Evolutionary conservation across 2,329 filamentous ascomycete genomes (phyloP), one percentile per base, ranked within the genome.

Genomic region (Aspergillus terreus): DNA sequence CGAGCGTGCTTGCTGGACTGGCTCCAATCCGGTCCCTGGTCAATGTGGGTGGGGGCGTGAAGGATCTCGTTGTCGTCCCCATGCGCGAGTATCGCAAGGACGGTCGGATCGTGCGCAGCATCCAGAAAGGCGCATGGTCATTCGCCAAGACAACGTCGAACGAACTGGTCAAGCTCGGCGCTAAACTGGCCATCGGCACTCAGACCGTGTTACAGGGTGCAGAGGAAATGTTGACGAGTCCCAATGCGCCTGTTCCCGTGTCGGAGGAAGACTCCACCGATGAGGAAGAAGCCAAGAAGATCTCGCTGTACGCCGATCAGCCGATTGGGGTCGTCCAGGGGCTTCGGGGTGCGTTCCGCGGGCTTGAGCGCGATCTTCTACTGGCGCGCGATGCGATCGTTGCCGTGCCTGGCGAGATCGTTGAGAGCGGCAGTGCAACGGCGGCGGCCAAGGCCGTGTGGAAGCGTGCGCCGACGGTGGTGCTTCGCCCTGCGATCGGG

Each of bases 121-220:
- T 99, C 47, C 86, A 90, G 55, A 97, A 96, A 72, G 94, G 95
- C 2, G 91, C 92, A 0, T 77, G 86, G 7, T 87, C 90, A 2
- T 99, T 99, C 71, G 92, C 90, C 33, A 92, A 88, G 64, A 96
- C 91, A 1, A 99, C 94, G 0, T 92, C 92, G 2, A 95, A 88
- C 0, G 94, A 96, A 66, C 80, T 97, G n/a, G 88, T 96, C 57
- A 94, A 94, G 63, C 78, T 99, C 0, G 92, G 94, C 11, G 94
- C 94, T 43, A 97, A 96, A 71, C 78, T 97, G 46, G 92, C 92
- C 0, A 89, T 97, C 46, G 94, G 94, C 32, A 96, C 95, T 3
- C 94, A 97, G 64, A 94, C 88, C n/a, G 84, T 92, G 14, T 81
- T 99, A 1, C 88, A 96, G 65, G 88, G 88, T 15, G 91, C 92